Base-by-base conservation (phyloP, 257 asterid genomes). In the Echites panduratus region DNA sequence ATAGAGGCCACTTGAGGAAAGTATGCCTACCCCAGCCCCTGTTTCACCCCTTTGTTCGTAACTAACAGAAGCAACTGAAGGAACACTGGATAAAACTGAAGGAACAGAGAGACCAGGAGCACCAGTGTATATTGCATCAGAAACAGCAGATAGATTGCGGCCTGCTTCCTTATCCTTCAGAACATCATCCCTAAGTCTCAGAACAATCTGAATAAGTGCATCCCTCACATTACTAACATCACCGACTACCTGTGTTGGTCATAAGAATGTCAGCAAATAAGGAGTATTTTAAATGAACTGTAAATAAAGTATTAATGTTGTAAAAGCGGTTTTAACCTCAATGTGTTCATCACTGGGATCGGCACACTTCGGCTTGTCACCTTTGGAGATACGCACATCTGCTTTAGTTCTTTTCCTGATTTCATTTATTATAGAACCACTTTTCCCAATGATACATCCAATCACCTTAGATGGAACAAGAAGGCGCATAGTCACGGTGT, bases 151-250 rank as follows among this genome's bases (percentile, higher is more conserved):
- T 44, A 85, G 85, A 76, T 84, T 82, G 50, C 26, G 89, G 62
- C 66, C 74, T 16, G 88, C 96, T 78, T 87, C 97, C 59, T 83
- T 82, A 12, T 86, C 97, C 79, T 85, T 87, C 70, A 94, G 78
- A 63, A 89, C 90, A 80, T 91, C 96, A 71, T 88, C 96, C 71
- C 99, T 86, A 38, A 94, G 97, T 88, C 97, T 87, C 85, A 91
- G 72, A 75, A 89, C 84, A 77, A 94, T 89, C 82, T 91, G 97
- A 82, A 91, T 82, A 76, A 94, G 96, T 62, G 99, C 97, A 79
- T 94, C 96, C 83, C 97, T 91, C 68, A 94, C 80, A 72, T 77
- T 77, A 75, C 89, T 81, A 76, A 89, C 84, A 79, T 86, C 88
- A 64, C 99, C 99, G 82, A 65, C 77, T 35, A 94, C 86, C 99